Evolutionary conservation across 169 alveolate genomes (phyloP).

Genomic region (Eimeria tenella): DNA sequence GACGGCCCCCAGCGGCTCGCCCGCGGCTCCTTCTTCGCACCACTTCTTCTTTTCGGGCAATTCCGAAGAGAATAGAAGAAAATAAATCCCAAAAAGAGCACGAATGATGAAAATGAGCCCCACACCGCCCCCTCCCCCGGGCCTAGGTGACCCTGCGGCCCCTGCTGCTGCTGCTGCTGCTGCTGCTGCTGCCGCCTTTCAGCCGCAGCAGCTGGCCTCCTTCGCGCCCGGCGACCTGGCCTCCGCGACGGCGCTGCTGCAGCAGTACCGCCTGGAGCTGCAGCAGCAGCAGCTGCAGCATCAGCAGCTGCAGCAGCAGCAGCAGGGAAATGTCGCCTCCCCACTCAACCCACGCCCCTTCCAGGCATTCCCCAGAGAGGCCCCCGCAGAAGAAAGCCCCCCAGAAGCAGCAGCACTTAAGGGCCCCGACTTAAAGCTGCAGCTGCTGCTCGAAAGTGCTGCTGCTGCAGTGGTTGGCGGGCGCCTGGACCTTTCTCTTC

Average conservation of each 20-base stretch:
- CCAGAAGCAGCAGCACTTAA: not conserved
- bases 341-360: not conserved
- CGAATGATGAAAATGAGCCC: conserved; percentile 6
- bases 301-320: not conserved
- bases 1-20: too few relatives aligned
- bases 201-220: not conserved
- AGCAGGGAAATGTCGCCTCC: not conserved
- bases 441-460: not conserved
- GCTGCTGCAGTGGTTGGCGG: not conserved
- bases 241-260: conserved; percentile 14
- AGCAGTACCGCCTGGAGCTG: conserved; percentile 30
- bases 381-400: not conserved
- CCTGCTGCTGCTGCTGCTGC: not conserved
- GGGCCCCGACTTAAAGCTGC: not conserved
- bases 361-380: not conserved
- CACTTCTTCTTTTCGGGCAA: too few relatives aligned
- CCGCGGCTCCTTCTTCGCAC: too few relatives aligned
- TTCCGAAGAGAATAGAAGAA: too few relatives aligned
- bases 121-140: conserved; percentile 25
- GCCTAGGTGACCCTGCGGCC: not conserved
- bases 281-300: not conserved
- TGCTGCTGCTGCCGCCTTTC: not conserved
- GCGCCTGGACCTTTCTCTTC: not conserved
- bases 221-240: not conserved
- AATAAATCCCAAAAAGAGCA: not conserved